Base-by-base conservation (phyloP, 2,329 filamentous ascomycete genomes). In the Decorospora gaudefroyi region DNA sequence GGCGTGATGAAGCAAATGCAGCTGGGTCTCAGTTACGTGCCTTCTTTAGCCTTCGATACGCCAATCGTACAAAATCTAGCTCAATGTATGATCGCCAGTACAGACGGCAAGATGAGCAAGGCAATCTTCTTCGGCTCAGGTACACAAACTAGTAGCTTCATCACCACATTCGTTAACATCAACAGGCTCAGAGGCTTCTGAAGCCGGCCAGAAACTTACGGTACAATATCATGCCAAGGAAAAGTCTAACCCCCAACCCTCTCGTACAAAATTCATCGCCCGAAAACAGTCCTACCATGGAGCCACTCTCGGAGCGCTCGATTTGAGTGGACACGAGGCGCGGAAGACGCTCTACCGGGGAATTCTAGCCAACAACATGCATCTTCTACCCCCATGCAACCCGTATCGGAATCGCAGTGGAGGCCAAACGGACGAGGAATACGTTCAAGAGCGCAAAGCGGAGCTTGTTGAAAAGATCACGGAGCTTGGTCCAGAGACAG, bases 391-490 rank as follows among this genome's bases (percentile, higher is more conserved):
- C 8, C 78, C 86, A 0, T 88, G 86, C 59, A 83, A 85, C 53
- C 72, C 79, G 0, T 90, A 87, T 55, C 80, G 85, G 3, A 79
- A 77, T 0, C 78, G 78, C 57, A 53, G 49, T 0, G 57, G 74
- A 0, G 69, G 61, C 0, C 84, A 89, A 54, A 78, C 75, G 0
- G 77, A 81, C 19, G 73, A 73, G 1, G 72, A 77, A 1, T 90
- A 88, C 46, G 80, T 87, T 0, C 61, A 66, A 1, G 74, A 83
- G 12, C 74, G 89, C 7, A 80, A 80, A 0, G 65, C 76, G 3
- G 85, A 90, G 61, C 72, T 92, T 1, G 86, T 89, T 6, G 74
- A 70, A 2, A 83, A 87, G 52, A 88, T 91, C 51, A 73, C 78
- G 46, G 35, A 49, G 3, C 62, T 88, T 0, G 87, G 85, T 0